phyloP scores from a whole-genome alignment of 2,329 filamentous ascomycete species.

The Alternaria alternata region DNA sequence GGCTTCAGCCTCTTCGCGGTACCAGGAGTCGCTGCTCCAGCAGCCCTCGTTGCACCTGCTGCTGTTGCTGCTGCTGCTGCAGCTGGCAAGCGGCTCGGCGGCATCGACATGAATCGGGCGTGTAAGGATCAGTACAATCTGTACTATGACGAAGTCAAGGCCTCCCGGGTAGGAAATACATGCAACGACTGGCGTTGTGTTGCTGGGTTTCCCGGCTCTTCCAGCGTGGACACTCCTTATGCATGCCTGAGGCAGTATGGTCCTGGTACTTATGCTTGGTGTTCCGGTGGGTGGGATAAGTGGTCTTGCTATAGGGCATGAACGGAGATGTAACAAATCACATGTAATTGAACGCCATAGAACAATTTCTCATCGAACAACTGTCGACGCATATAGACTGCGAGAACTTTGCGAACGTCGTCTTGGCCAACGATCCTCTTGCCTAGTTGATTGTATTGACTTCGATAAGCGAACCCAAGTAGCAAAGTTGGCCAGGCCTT shows the following conservation, averaged over 20 bases:
- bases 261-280: background rate
- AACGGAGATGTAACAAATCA: background rate
- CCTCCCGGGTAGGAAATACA: background rate
- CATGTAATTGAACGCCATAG: too few relatives aligned
- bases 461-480: too few relatives aligned
- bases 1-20: background rate
- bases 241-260: background rate
- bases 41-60: background rate
- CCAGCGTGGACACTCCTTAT: background rate
- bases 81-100: background rate
- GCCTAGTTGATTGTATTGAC: accelerated
- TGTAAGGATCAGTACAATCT: background rate
- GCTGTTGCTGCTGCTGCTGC: background rate
- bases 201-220: background rate
- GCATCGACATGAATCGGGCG: background rate
- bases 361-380: accelerated
- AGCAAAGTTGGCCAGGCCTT: too few relatives aligned
- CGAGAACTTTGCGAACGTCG: too few relatives aligned
- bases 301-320: background rate
- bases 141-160: too few relatives aligned
- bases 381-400: accelerated
- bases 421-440: too few relatives aligned
- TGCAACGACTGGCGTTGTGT: background rate
- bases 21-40: background rate
- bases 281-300: background rate